Evolutionary conservation across 768 basidiomycete species (phyloP).

Genomic region (Boletus barrowsii): DNA sequence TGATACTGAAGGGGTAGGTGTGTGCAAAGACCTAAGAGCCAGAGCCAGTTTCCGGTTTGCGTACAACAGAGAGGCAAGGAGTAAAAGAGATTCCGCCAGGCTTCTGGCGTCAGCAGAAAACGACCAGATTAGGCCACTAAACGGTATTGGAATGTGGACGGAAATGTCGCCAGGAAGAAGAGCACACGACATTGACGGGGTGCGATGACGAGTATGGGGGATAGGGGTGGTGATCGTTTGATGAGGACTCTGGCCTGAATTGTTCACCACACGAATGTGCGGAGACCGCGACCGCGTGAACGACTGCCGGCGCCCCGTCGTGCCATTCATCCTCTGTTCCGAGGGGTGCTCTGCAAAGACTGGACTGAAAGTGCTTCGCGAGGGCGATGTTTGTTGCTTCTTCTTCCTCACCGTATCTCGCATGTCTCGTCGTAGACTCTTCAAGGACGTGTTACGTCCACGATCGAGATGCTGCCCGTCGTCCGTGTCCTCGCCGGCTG

Average conservation of each 20-base stretch:
- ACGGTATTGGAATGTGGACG: constrained; percentile 44
- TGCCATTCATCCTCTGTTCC: constrained; percentile 35
- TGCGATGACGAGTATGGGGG: constrained; percentile 42
- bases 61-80: constrained; percentile 60
- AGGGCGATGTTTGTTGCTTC: constrained; percentile 24
- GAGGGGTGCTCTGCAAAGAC: constrained; percentile 21
- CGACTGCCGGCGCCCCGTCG: constrained; percentile 38
- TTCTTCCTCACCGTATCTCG: constrained; percentile 28
- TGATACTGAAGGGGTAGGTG: constrained; percentile 44
- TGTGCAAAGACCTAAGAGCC: constrained; percentile 10
- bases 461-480: constrained; percentile 43
- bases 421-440: constrained; percentile 26
- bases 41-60: constrained; percentile 42
- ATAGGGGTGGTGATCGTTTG: constrained; percentile 39
- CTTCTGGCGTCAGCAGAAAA: constrained; percentile 62
- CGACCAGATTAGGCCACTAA: constrained; percentile 37
- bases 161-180: constrained; percentile 50
- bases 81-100: constrained; percentile 59
- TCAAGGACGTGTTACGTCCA: constrained; percentile 40
- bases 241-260: constrained; percentile 36
- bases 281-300: constrained; percentile 79
- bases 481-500: constrained; percentile 59
- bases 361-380: constrained; percentile 25
- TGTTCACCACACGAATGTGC: constrained; percentile 36
- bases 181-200: constrained; percentile 18